Percentiles rank a stretch among this genome's conserved stretches.
Conservation (phyloP, 176 grass and related monocot species). For the Thalia dealbata region DNA sequence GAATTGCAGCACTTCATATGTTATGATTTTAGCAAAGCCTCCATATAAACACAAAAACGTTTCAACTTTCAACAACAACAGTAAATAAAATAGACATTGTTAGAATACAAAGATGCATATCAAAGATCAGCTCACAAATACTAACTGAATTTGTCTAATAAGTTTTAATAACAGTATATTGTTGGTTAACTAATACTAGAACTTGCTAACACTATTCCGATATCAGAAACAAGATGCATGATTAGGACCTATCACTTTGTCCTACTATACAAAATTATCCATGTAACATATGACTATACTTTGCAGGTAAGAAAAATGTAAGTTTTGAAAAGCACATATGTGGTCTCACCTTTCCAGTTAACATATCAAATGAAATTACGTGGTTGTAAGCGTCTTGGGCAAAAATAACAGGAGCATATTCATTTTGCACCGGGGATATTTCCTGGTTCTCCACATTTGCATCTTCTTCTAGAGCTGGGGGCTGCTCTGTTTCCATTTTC, state of each 20-base stretch:
- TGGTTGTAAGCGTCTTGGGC: conserved; percentile 93
- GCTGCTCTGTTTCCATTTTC: conserved; percentile 76
- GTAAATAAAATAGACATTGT: too few species aligned
- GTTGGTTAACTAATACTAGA: not conserved
- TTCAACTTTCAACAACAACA: too few species aligned
- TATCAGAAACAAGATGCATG: too few species aligned
- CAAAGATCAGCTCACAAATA: not conserved
- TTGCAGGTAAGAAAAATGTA: not conserved
- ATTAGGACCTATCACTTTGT: too few species aligned
- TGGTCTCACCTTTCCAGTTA: conserved; percentile 61
- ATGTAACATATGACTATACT: not conserved
- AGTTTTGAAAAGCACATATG: not conserved
- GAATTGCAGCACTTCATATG: too few species aligned
- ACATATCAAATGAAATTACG: conserved; percentile 88
- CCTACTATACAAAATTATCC: too few species aligned
- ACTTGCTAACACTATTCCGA: not conserved
- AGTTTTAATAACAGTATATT: not conserved
- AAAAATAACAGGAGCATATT: conserved; percentile 98
- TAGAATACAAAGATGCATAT: not conserved
- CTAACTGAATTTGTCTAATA: not conserved
- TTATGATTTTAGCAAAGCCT: too few species aligned
- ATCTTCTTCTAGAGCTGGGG: conserved; percentile 37
- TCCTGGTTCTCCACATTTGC: conserved; percentile 36
- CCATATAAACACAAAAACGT: too few species aligned
- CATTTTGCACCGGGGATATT: conserved; percentile 30